Conservation (phyloP, 2,329 filamentous ascomycete species). For the Alternaria dauci region DNA sequence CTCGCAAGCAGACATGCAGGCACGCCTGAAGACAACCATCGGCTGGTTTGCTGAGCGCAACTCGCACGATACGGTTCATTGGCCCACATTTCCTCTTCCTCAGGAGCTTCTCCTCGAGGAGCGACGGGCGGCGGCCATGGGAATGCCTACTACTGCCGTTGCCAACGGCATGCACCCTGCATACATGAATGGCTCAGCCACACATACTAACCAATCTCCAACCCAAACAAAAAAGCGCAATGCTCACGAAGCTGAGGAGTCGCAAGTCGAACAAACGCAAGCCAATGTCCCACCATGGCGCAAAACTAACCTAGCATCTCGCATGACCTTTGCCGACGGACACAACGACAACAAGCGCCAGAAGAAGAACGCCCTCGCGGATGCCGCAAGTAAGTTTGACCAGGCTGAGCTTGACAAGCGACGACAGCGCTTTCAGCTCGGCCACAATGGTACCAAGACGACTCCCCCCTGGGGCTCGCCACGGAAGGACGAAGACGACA, state of each 20-base stretch:
- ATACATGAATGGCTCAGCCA: conserved; percentile 25
- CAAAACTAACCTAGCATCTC: conserved; percentile 76
- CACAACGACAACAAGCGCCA: conserved; percentile 58
- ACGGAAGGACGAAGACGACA: conserved; percentile 59
- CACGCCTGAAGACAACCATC: conserved; percentile 85
- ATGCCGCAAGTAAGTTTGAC: conserved; percentile 85
- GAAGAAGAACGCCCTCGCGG: conserved; percentile 57
- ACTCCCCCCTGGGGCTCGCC: conserved; percentile 59
- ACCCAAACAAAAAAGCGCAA: conserved; percentile 80
- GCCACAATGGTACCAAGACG: conserved; percentile 62
- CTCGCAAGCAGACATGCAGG: conserved; percentile 74
- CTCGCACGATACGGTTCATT: conserved; percentile 77
- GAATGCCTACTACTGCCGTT: conserved; percentile 41
- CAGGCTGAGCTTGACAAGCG: conserved; percentile 87
- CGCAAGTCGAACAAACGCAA: conserved; percentile 61
- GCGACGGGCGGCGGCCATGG: conserved; percentile 40
- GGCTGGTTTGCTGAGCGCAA: conserved; percentile 78
- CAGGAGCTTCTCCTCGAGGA: conserved; percentile 82
- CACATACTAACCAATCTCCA: conserved; percentile 42
- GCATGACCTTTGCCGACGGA: conserved; percentile 69
- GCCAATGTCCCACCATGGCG: conserved; percentile 73
- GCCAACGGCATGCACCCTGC: conserved; percentile 27
- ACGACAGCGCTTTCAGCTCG: conserved; percentile 80
- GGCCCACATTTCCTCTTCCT: conserved; percentile 83
- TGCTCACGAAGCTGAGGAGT: conserved; percentile 66